Conservation (phyloP, 345 rosid genomes). For the Populus alba region DNA sequence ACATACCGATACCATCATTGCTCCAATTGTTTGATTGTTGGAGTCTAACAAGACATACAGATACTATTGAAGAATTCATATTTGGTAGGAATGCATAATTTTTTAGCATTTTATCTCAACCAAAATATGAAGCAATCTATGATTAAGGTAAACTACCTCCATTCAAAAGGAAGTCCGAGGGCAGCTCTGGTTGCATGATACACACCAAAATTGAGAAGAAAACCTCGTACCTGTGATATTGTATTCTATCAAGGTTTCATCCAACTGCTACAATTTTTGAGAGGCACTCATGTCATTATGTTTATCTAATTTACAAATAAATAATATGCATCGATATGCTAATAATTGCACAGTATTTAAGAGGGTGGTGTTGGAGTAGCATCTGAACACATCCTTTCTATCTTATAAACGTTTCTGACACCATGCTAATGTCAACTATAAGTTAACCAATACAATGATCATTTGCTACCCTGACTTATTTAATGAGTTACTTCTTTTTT, state of each 20-base stretch:
- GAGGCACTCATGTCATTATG: not conserved
- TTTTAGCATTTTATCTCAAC: not conserved
- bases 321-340: not conserved
- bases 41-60: not conserved
- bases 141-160: conserved; percentile 55
- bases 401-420: not conserved
- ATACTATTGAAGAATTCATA: not conserved
- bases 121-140: conserved; percentile 2
- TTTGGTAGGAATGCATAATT: not conserved
- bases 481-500: not conserved
- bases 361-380: not conserved
- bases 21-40: not conserved
- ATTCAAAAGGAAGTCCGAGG: conserved; percentile 83
- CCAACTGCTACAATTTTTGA: conserved; percentile 1
- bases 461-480: conserved; percentile 1
- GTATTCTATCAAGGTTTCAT: conserved; percentile 4
- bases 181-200: conserved; percentile 91
- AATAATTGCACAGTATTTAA: not conserved
- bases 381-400: not conserved
- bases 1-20: not conserved
- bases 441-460: not conserved
- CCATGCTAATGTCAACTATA: not conserved
- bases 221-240: conserved; percentile 74
- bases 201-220: conserved; percentile 94
- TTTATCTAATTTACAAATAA: not conserved